phyloP scores from a whole-genome alignment of 2,329 filamentous ascomycete genomes.

The Neofusicoccum cordaticola region DNA sequence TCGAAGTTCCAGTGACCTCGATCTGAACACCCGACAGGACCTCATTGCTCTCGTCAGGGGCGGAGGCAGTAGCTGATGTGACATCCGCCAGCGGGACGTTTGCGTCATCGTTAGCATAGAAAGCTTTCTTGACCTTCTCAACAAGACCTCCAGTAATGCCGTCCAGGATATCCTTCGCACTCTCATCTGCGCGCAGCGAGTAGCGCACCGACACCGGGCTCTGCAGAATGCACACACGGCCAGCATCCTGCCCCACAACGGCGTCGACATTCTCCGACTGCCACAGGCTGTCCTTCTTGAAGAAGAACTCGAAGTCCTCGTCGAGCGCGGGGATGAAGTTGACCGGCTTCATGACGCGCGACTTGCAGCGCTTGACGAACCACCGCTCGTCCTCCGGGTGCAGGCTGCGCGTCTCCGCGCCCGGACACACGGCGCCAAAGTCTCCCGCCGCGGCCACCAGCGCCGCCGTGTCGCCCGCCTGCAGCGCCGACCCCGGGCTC shows the following conservation, averaged over 20 bases:
- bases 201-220: conserved; percentile 34
- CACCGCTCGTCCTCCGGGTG: conserved; percentile 21
- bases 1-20: too few species aligned
- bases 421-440: not conserved
- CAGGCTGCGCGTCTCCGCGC: not conserved
- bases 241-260: conserved; percentile 34
- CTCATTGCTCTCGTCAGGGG: too few species aligned
- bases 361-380: conserved; percentile 32
- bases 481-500: not conserved
- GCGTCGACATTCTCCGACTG: conserved; percentile 39
- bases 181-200: not conserved
- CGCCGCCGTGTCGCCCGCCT: not conserved
- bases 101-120: too few species aligned
- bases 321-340: conserved; percentile 36
- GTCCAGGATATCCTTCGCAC: conserved; percentile 20
- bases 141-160: conserved; percentile 19
- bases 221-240: conserved; percentile 36
- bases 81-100: too few species aligned
- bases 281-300: conserved; percentile 43
- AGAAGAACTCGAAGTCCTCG: conserved; percentile 38
- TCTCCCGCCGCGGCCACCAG: not conserved
- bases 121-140: not conserved
- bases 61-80: too few species aligned
- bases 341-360: conserved; percentile 34
- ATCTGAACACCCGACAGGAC: too few species aligned